Base-by-base conservation (phyloP, 2,329 filamentous ascomycete species). In the Paecilomyces niveus region DNA sequence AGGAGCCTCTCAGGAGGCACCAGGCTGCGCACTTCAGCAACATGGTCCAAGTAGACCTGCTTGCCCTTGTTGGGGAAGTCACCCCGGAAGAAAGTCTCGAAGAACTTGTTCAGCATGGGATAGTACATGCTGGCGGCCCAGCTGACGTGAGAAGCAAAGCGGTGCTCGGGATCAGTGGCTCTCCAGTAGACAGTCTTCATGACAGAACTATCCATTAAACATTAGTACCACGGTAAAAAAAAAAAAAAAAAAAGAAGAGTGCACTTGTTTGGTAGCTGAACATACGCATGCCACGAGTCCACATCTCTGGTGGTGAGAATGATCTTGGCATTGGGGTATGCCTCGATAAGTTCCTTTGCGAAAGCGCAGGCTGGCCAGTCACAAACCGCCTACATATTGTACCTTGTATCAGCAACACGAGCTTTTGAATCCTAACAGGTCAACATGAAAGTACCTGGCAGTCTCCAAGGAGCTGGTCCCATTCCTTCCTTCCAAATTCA, bases 301-400 rank as follows among this genome's bases (percentile, higher is more conserved):
- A 88, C 83, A 58, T 88, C 84, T 53, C 86, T 82, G 58, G 81
- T 86, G 13, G 85, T 87, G 62, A 90, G 76, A 54, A 90, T 81
- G 57, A 89, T 83, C 73, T 89, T 89, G 59, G 87, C 87, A 57
- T 89, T 84, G 1, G 87, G 87, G 69, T 89, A 90, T 15, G 85
- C 85, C 67, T 86, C 83, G 62, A 89, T 86, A 61, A 90, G 78
- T 70, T 89, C 87, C 70, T 85, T 82, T 56, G 84, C 84, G 66
- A 90, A 90, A 51, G 84, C 83, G 52, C 85, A 83, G 24, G 84
- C 83, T 8, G 86, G 86, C 83, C 83, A 87, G 77, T 89, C 87
- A 71, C 84, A 87, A 18, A 89, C 84, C 51, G 85, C 85, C 74
- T 83, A 57, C 1, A 53, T 11, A 26, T 54, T 29, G 26, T 11